A percentile compares a stretch with the other conserved stretches of the same genome.
These are phyloP conservation scores for Diaporthe capsici DNA, from an alignment of 2,329 filamentous ascomycete species.

Conservation along the genomic window DNA sequence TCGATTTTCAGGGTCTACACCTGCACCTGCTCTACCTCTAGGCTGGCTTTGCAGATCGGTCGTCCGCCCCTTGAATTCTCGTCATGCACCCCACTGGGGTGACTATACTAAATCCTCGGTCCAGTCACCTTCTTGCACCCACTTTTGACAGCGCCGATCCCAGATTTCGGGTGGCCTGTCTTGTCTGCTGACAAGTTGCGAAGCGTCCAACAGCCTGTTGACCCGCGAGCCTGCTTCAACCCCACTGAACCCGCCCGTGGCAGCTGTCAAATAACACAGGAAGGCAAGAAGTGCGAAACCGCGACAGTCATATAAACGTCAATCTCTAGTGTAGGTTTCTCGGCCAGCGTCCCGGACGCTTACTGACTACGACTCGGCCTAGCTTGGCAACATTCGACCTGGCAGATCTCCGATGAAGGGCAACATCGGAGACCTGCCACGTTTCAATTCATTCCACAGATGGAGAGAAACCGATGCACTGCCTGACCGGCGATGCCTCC, in stretches of 20 bases:
- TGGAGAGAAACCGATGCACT: neutral
- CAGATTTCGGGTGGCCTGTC: neutral
- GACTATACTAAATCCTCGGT: neutral
- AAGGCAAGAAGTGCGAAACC: too few species aligned
- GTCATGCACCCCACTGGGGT: neutral
- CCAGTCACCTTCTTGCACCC: neutral
- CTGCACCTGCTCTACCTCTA: neutral
- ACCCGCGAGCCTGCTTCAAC: neutral
- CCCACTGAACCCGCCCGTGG: neutral
- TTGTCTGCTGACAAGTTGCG: neutral
- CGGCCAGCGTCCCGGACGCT: neutral
- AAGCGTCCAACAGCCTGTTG: too few species aligned
- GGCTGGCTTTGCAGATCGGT: neutral
- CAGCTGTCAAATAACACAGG: neutral
- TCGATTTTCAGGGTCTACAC: conserved; percentile 26
- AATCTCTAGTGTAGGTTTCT: neutral
- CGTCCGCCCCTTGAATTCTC: neutral
- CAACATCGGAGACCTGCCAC: conserved; percentile 1
- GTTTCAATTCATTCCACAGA: neutral
- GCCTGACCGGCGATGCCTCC: neutral
- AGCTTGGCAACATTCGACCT: neutral
- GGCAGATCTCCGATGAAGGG: neutral
- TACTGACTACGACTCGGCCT: neutral
- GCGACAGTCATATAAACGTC: neutral
- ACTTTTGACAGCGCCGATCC: conserved; percentile 31